Percentiles rank a stretch among this genome's conserved stretches.
phyloP scores from a whole-genome alignment of 177 flowering plant species.

The Vitis hybrid region DNA sequence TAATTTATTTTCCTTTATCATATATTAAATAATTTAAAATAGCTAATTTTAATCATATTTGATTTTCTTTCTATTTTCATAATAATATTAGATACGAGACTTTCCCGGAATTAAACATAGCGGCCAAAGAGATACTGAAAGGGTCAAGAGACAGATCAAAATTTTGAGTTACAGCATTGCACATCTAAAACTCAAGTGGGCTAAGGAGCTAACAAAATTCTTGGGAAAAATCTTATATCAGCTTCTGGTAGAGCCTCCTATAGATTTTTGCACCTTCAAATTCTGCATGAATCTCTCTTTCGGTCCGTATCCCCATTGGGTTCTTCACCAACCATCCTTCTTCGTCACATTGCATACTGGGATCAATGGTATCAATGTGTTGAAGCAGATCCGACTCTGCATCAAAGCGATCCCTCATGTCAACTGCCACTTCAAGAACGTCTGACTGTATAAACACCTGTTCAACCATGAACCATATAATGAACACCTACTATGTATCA shows the following conservation, averaged over 20 bases:
- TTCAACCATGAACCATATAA: conserved; percentile 7
- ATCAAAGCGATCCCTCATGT: conserved; percentile 84
- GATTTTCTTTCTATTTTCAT: no score
- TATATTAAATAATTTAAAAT: no score
- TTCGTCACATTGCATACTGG: conserved; percentile 42
- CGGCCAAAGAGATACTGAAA: no score
- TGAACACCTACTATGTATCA: background rate
- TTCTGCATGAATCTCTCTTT: conserved; percentile 95
- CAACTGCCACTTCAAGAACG: conserved; percentile 77
- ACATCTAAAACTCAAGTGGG: no score
- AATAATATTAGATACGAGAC: no score
- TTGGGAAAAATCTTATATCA: background rate
- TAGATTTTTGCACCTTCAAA: conserved; percentile 78
- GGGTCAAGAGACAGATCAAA: no score
- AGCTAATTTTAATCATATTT: no score
- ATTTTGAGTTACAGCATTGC: no score
- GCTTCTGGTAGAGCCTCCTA: conserved; percentile 75
- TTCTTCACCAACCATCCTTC: conserved; percentile 77
- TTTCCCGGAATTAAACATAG: no score
- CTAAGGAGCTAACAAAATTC: no score
- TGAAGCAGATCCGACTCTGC: conserved; percentile 38
- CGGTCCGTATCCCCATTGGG: conserved; percentile 91
- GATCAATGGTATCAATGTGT: conserved; percentile 45
- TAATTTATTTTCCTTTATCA: no score
- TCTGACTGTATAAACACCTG: conserved; percentile 88